Conservation (phyloP, 2,329 filamentous ascomycete genomes). For the Diplocarpon mali region DNA sequence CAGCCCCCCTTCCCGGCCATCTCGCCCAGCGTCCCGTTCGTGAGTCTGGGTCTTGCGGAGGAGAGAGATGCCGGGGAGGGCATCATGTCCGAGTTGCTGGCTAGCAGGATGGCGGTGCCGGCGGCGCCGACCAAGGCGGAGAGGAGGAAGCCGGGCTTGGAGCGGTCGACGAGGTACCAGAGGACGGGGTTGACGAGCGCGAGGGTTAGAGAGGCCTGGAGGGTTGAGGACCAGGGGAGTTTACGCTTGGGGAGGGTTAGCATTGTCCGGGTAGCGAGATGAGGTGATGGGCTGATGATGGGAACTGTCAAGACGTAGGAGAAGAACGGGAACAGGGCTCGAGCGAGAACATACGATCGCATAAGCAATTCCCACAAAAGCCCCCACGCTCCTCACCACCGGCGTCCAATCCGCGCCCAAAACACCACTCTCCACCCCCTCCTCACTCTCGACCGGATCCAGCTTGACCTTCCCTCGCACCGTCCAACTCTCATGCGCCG, state of each 20-base stretch:
- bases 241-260: slow-evolving; percentile 49
- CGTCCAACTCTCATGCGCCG: neutral
- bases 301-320: neutral
- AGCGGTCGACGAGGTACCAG: slow-evolving; percentile 94
- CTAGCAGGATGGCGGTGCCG: slow-evolving; percentile 64
- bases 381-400: slow-evolving; percentile 56
- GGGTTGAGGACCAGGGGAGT: slow-evolving; percentile 84
- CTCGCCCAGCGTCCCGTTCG: slow-evolving; percentile 8
- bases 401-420: slow-evolving; percentile 63
- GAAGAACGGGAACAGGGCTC: neutral
- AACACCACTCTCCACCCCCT: slow-evolving; percentile 23
- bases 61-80: slow-evolving; percentile 44
- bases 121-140: slow-evolving; percentile 61
- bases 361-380: slow-evolving; percentile 64
- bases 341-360: slow-evolving; percentile 59
- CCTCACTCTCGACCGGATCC: slow-evolving; percentile 19
- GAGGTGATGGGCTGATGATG: neutral
- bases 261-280: neutral
- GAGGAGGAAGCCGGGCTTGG: slow-evolving; percentile 71
- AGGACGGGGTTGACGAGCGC: slow-evolving; percentile 85
- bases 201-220: slow-evolving; percentile 85
- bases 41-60: slow-evolving; percentile 7
- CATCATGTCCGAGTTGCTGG: slow-evolving; percentile 67
- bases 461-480: slow-evolving; percentile 3
- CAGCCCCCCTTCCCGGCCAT: slow-evolving; percentile 18